Percentiles rank a stretch among this genome's conserved stretches.
These are phyloP conservation scores for Pisolithus marmoratus DNA, from an alignment of 768 basidiomycete species.

Conservation along the genomic window DNA sequence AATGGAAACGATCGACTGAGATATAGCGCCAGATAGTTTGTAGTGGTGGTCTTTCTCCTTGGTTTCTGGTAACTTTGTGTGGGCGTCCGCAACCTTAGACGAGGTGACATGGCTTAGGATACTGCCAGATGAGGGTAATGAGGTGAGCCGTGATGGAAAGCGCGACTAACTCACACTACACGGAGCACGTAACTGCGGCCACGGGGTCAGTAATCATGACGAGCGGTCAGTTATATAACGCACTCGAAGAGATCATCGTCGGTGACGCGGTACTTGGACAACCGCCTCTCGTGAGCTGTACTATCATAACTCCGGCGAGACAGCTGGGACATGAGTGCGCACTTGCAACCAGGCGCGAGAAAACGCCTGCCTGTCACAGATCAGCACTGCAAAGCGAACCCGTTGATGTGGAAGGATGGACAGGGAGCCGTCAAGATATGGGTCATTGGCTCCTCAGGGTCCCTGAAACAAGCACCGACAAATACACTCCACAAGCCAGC, in stretches of 20 bases:
- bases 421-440: neutral
- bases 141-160: slow-evolving; percentile 2
- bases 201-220: slow-evolving; percentile 6
- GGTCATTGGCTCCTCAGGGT: neutral
- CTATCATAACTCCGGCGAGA: slow-evolving; percentile 76
- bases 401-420: neutral
- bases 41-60: slow-evolving; percentile 64
- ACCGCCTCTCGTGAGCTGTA: slow-evolving; percentile 61
- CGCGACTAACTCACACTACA: slow-evolving; percentile 59
- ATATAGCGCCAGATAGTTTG: slow-evolving; percentile 58
- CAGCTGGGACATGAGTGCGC: slow-evolving; percentile 31
- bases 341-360: neutral
- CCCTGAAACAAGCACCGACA: slow-evolving; percentile 18
- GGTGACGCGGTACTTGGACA: slow-evolving; percentile 71
- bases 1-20: slow-evolving; percentile 50
- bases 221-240: slow-evolving; percentile 21
- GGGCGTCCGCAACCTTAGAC: slow-evolving; percentile 42
- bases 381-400: slow-evolving; percentile 1
- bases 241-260: slow-evolving; percentile 88
- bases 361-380: slow-evolving; percentile 3
- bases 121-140: slow-evolving; percentile 33
- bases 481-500: slow-evolving; percentile 14
- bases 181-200: slow-evolving; percentile 67
- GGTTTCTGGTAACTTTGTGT: slow-evolving; percentile 31
- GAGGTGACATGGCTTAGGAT: slow-evolving; percentile 66